Evolutionary conservation across 768 basidiomycete species (phyloP).

Genomic region (Auriscalpium orientale): DNA sequence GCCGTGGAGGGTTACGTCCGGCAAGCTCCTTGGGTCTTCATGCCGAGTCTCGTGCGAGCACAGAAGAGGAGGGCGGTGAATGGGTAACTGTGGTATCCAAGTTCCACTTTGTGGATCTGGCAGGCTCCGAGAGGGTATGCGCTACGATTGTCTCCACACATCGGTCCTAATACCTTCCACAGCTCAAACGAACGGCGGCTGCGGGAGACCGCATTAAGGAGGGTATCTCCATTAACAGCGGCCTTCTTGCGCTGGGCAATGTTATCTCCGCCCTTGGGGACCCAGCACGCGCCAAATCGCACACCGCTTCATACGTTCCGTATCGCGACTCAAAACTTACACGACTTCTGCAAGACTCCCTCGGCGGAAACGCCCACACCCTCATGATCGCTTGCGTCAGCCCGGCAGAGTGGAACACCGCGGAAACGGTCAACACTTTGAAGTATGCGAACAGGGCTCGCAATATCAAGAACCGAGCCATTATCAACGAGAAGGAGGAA

Average conservation of each 20-base stretch:
- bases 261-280: constrained; percentile 98
- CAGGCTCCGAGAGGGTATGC: constrained; percentile 89
- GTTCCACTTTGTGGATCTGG: constrained; percentile 97
- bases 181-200: constrained; percentile 95
- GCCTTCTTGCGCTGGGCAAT: constrained; percentile 92
- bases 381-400: constrained; percentile 99
- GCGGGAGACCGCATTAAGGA: constrained; percentile 96
- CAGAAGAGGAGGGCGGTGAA: constrained; percentile 64
- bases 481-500: constrained; percentile 89
- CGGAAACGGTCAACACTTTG: constrained; percentile 89
- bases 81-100: constrained; percentile 91
- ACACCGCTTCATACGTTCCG: constrained; percentile 84
- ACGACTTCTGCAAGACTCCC: constrained; percentile 88
- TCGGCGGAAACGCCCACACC: constrained; percentile 96
- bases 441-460: constrained; percentile 97
- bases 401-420: constrained; percentile 90
- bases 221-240: constrained; percentile 98
- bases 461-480: constrained; percentile 93
- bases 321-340: constrained; percentile 99
- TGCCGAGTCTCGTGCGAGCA: constrained; percentile 14
- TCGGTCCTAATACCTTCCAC: constrained; percentile 14
- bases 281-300: constrained; percentile 76
- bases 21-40: constrained; percentile 53
- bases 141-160: not conserved
- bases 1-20: constrained; percentile 63